A percentile compares a stretch with the other conserved stretches of the same genome.
phyloP scores from a whole-genome alignment of 1,284 basidiomycete species.

The Sporisorium exsertum region DNA sequence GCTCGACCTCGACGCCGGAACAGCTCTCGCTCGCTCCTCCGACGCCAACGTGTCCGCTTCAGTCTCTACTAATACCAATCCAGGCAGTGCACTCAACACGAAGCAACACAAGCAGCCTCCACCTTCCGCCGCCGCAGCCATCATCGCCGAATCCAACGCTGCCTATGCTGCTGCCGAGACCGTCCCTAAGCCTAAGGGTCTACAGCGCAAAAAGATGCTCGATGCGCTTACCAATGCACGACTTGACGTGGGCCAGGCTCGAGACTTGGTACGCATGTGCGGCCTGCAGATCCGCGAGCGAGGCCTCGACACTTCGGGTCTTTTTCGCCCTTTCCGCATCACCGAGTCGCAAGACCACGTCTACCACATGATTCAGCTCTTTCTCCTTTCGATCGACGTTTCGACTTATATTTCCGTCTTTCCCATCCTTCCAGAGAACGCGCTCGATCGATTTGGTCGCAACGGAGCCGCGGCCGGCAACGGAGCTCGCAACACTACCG shows the following conservation, averaged over 20 bases:
- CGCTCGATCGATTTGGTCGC: constrained; percentile 24
- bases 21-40: constrained; percentile 13
- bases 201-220: constrained; percentile 35
- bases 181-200: constrained; percentile 12
- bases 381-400: constrained; percentile 47
- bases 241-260: constrained; percentile 25
- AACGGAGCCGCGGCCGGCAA: background rate
- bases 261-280: constrained; percentile 46
- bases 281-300: constrained; percentile 45
- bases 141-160: constrained; percentile 39
- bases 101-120: constrained; percentile 1
- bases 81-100: background rate
- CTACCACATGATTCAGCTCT: constrained; percentile 55
- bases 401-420: constrained; percentile 50
- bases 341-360: constrained; percentile 43
- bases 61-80: background rate
- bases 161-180: constrained; percentile 26
- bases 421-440: constrained; percentile 35
- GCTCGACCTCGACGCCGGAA: constrained; percentile 38
- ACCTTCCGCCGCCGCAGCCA: constrained; percentile 32
- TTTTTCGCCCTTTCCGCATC: constrained; percentile 58
- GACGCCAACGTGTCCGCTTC: background rate
- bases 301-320: constrained; percentile 57
- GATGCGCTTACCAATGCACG: constrained; percentile 48
- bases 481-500: background rate